phyloP scores from a whole-genome alignment of 2,329 filamentous ascomycete genomes.

The Diaporthe helianthi region DNA sequence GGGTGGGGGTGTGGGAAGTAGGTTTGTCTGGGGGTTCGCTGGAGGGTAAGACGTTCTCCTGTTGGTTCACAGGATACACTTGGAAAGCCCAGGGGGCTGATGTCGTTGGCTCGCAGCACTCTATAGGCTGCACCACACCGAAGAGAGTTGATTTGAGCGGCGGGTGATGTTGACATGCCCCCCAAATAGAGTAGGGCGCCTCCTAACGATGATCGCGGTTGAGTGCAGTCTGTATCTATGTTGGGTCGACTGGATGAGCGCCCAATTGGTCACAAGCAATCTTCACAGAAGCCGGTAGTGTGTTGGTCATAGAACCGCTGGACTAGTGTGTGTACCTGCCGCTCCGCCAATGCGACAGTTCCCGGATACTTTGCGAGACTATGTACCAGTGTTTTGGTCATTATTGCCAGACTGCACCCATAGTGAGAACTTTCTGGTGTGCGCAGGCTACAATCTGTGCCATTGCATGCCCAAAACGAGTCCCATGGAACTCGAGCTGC shows the following conservation, averaged over 20 bases:
- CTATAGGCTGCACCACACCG: not conserved
- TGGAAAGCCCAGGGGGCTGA: not conserved
- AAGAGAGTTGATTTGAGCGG: not conserved
- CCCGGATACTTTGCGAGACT: slow-evolving; percentile 19
- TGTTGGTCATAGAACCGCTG: not conserved
- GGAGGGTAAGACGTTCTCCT: not conserved
- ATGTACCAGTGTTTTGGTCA: not conserved
- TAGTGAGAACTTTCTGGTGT: not conserved
- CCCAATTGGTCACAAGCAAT: slow-evolving; percentile 12
- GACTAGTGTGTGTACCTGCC: slow-evolving; percentile 19
- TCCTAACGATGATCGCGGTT: not conserved
- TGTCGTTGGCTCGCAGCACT: not conserved
- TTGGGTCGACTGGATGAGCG: slow-evolving; percentile 6
- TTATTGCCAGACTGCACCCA: slow-evolving; percentile 1
- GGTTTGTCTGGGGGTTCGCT: not conserved
- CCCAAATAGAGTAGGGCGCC: not conserved
- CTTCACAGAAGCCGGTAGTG: not conserved
- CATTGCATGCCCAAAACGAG: not conserved
- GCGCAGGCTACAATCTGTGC: not conserved
- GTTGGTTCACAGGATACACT: not conserved
- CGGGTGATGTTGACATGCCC: slow-evolving; percentile 12
- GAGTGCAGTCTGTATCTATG: slow-evolving; percentile 15
- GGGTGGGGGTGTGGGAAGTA: not conserved
- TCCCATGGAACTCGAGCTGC: not conserved
- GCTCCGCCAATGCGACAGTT: slow-evolving; percentile 13